Evolutionary conservation across 2,329 filamentous ascomycete species (phyloP).

Genomic region (Huntiella abstrusa): DNA sequence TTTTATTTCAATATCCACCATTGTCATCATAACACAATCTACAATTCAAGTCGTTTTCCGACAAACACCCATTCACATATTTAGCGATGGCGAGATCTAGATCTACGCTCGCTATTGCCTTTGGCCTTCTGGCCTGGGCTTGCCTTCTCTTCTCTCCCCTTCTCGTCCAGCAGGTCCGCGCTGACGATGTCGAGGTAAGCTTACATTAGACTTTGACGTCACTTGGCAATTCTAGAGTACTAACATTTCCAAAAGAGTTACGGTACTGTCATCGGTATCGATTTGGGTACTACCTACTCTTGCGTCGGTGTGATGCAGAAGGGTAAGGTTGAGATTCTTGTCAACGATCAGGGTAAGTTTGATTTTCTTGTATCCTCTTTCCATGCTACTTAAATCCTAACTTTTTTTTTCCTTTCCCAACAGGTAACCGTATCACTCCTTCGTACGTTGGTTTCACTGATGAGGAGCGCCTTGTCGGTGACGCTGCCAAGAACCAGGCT

Average conservation of each 20-base stretch:
- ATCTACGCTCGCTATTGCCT: slow-evolving; percentile 54
- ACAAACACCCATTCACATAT: slow-evolving; percentile 14
- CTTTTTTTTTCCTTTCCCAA: background rate
- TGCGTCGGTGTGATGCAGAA: slow-evolving; percentile 94
- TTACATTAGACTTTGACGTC: background rate
- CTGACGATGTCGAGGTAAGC: slow-evolving; percentile 44
- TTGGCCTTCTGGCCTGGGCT: slow-evolving; percentile 85
- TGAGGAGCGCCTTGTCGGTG: slow-evolving; percentile 89
- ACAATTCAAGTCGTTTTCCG: background rate
- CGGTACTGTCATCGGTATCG: slow-evolving; percentile 84
- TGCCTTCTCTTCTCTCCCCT: slow-evolving; percentile 75
- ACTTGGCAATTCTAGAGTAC: background rate
- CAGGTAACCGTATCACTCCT: slow-evolving; percentile 80
- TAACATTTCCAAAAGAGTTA: slow-evolving; percentile 29
- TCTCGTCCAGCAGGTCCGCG: slow-evolving; percentile 59
- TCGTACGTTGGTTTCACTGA: slow-evolving; percentile 95
- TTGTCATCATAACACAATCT: slow-evolving; percentile 4
- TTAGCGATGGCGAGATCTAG: slow-evolving; percentile 35
- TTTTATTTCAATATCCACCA: slow-evolving; percentile 10
- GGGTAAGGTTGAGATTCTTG: slow-evolving; percentile 86
- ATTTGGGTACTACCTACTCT: slow-evolving; percentile 76
- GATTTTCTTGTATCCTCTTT: background rate
- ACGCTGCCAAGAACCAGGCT: slow-evolving; percentile 93
- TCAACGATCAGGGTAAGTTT: slow-evolving; percentile 57
- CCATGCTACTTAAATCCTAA: slow-evolving; percentile 5